Base-by-base conservation (phyloP, 768 basidiomycete species). In the Russula vinacea region DNA sequence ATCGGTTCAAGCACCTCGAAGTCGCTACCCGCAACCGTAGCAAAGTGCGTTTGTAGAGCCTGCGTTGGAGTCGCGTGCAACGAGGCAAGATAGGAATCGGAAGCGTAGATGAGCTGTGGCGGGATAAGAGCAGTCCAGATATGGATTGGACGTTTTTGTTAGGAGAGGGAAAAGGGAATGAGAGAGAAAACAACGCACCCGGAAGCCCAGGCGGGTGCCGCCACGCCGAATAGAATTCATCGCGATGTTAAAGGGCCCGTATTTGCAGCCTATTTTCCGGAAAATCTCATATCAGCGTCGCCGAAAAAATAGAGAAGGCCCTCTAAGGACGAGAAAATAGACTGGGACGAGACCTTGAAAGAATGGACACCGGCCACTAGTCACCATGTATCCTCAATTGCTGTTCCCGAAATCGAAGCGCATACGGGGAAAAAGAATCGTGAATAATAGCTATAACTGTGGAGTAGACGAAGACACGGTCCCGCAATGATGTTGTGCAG, bases 181-280 rank as follows among this genome's bases (percentile, higher is more conserved):
- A 2, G 6, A 5, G 14, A 32, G 1, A 22, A 8, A 13, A 24
- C 53, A 13, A 63, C 78, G 56, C 56, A 79, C 79, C 13, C 74
- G 69, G 39, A 77, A 71, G 9, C 79, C 79, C 32, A 76, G 66
- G 10, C 74, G 72, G 16, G 77, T 71, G 17, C 77, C 78, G 22
- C 79, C 79, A 11, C 78, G 74, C 79, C 79, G 80, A 35, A 80
- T 78, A 16, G 79, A 79, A 1, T 80, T 68, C 70, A 79, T 75
- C 3, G 78, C 74, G 19, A 79, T 64, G 68, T 79, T 76, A 47
- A 80, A 75, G 1, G 78, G 79, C 0, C 77, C 77, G 37, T 73
- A 75, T 60, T 71, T 71, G 8, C 71, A 58, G 2, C 79, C 79
- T 29, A 49, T 37, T 47, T 55, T 37, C 11, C 10, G 13, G 19